A percentile compares a stretch with the other conserved stretches of the same genome.
phyloP scores from a whole-genome alignment of 129 eudicot genomes.

The Lactuca saligna region DNA sequence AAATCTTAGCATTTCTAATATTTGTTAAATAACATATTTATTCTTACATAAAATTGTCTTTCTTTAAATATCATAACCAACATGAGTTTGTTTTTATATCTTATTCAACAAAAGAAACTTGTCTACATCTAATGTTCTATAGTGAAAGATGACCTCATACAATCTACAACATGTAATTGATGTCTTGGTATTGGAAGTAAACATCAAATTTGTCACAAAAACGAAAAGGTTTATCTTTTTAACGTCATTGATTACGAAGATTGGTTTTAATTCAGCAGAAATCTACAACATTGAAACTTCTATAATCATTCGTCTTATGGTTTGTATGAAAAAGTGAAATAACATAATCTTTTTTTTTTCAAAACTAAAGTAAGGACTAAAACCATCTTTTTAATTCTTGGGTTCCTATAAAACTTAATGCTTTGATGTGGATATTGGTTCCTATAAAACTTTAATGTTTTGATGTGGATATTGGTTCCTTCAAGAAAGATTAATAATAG shows the following conservation, averaged over 20 bases:
- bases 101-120: background rate
- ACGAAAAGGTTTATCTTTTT: background rate
- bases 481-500: background rate
- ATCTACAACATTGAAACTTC: background rate
- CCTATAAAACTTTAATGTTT: too few species aligned
- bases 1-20: background rate
- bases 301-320: too few species aligned
- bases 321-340: background rate
- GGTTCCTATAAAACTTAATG: too few species aligned
- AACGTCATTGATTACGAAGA: constrained; percentile 25
- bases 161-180: background rate
- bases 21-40: background rate
- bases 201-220: constrained; percentile 13
- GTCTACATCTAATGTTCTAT: background rate
- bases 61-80: background rate
- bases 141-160: background rate
- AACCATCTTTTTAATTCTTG: too few species aligned
- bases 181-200: constrained; percentile 22
- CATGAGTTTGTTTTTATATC: constrained; percentile 2
- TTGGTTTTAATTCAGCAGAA: background rate
- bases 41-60: background rate
- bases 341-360: background rate
- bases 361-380: background rate
- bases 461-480: too few species aligned
- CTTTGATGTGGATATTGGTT: too few species aligned